A percentile compares a stretch with the other conserved stretches of the same genome.
Conservation (phyloP, 2,329 filamentous ascomycete genomes). For the Fusarium clavum region DNA sequence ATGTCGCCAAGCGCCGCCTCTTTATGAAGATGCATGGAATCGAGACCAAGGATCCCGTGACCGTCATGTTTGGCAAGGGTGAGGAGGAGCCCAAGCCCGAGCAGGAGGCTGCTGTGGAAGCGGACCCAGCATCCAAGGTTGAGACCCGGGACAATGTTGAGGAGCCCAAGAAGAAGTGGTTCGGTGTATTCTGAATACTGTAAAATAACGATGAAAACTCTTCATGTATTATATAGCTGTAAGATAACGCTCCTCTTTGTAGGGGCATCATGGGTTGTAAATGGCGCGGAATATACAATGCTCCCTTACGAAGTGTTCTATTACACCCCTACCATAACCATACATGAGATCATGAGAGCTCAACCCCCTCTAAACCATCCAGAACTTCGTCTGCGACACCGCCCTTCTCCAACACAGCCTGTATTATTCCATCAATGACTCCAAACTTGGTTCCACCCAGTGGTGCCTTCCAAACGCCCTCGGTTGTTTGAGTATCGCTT, state of each 20-base stretch:
- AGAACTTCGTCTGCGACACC: conserved; percentile 90
- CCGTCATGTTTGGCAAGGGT: conserved; percentile 56
- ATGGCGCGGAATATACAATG: conserved; percentile 33
- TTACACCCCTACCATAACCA: not conserved
- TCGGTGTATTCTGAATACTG: conserved; percentile 77
- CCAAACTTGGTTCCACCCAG: conserved; percentile 83
- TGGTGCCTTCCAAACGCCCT: conserved; percentile 88
- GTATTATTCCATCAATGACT: conserved; percentile 79
- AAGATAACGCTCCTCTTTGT: conserved; percentile 25
- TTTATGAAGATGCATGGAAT: conserved; percentile 89
- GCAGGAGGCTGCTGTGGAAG: conserved; percentile 49
- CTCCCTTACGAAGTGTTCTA: conserved; percentile 13
- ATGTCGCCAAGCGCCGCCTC: conserved; percentile 86
- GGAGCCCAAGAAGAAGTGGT: conserved; percentile 76
- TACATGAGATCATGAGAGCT: conserved; percentile 63
- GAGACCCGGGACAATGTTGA: conserved; percentile 48
- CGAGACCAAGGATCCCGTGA: conserved; percentile 70
- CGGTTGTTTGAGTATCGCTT: conserved; percentile 67
- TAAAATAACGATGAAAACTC: conserved; percentile 18
- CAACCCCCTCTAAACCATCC: conserved; percentile 81
- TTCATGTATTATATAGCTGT: conserved; percentile 38
- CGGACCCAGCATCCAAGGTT: conserved; percentile 48
- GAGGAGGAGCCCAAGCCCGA: conserved; percentile 53
- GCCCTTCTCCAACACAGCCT: conserved; percentile 78
- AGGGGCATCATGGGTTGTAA: conserved; percentile 33